Evolutionary conservation across 1,139 yeast species (phyloP).

Genomic region (Candida buenavistaensis): DNA sequence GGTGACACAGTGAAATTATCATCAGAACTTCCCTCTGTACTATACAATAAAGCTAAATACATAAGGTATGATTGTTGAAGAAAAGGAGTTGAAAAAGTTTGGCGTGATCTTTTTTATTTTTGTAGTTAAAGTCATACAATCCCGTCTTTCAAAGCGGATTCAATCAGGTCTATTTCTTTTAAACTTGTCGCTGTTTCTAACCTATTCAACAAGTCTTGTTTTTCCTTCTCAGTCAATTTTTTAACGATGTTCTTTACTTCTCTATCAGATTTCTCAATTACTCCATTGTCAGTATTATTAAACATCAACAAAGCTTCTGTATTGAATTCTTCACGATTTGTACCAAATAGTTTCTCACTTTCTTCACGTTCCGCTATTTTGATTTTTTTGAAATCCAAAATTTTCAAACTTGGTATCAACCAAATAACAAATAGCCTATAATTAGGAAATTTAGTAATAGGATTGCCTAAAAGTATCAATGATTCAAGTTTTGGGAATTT

Average conservation of each 20-base stretch:
- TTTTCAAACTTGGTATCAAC: constrained; percentile 59
- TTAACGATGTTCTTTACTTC: constrained; percentile 16
- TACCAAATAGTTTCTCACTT: constrained; percentile 50
- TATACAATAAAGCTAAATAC: too few species aligned
- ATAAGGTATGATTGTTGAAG: too few species aligned
- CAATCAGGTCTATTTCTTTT: constrained; percentile 74
- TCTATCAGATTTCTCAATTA: constrained; percentile 6
- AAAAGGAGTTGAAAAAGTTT: too few species aligned
- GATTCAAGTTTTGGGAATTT: constrained; percentile 40
- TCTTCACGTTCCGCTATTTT: constrained; percentile 51
- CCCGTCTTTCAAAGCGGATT: constrained; percentile 24
- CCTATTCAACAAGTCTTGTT: constrained; percentile 48
- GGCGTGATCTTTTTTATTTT: too few species aligned
- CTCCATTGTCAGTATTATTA: background rate
- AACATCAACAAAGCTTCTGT: constrained; percentile 13
- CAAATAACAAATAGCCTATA: constrained; percentile 64
- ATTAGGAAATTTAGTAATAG: constrained; percentile 50
- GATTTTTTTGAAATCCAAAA: constrained; percentile 68
- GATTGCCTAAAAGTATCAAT: constrained; percentile 61
- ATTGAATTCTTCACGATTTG: constrained; percentile 10
- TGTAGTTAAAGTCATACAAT: constrained; percentile 3
- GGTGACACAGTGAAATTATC: too few species aligned
- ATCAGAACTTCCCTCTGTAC: too few species aligned
- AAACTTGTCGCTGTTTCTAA: constrained; percentile 64
- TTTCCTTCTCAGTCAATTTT: constrained; percentile 56